Evolutionary conservation across 805 yeast genomes (phyloP).

Genomic region (Priceomyces fermenticarens): DNA sequence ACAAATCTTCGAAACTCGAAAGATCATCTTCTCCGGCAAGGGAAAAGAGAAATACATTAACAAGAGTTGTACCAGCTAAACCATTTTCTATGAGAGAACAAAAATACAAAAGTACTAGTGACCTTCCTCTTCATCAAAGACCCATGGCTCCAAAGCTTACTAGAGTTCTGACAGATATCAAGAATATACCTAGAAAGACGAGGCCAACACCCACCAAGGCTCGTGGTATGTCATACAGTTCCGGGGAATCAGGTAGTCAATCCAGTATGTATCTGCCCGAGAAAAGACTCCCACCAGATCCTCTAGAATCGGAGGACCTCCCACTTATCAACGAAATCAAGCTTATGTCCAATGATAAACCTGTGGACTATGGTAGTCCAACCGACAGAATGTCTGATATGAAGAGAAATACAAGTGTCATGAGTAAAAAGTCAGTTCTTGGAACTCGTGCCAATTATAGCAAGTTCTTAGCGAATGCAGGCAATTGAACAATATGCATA

Average conservation of each 20-base stretch:
- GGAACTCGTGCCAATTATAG: conserved; percentile 39
- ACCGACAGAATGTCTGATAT: conserved; percentile 4
- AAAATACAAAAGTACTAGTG: conserved; percentile 16
- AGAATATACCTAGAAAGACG: background rate
- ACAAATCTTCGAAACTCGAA: background rate
- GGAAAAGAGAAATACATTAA: conserved; percentile 16
- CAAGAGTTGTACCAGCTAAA: conserved; percentile 21
- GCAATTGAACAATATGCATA: background rate
- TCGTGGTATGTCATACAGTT: conserved; percentile 6
- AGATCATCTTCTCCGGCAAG: conserved; percentile 11
- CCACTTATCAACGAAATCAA: conserved; percentile 37
- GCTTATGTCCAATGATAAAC: conserved; percentile 14
- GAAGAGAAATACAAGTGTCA: conserved; percentile 25
- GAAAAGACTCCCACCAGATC: conserved; percentile 18
- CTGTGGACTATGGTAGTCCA: conserved; percentile 1
- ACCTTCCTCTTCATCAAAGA: conserved; percentile 8
- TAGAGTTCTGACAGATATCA: conserved; percentile 11
- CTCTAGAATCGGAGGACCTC: conserved; percentile 25
- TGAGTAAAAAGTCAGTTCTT: conserved; percentile 34
- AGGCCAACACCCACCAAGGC: background rate
- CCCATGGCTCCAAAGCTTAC: conserved; percentile 13
- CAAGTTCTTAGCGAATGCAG: conserved; percentile 33
- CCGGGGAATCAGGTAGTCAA: conserved; percentile 2
- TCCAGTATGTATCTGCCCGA: conserved; percentile 1
- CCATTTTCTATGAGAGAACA: background rate